Conservation (phyloP, 768 basidiomycete species). For the Collybia sordida region DNA sequence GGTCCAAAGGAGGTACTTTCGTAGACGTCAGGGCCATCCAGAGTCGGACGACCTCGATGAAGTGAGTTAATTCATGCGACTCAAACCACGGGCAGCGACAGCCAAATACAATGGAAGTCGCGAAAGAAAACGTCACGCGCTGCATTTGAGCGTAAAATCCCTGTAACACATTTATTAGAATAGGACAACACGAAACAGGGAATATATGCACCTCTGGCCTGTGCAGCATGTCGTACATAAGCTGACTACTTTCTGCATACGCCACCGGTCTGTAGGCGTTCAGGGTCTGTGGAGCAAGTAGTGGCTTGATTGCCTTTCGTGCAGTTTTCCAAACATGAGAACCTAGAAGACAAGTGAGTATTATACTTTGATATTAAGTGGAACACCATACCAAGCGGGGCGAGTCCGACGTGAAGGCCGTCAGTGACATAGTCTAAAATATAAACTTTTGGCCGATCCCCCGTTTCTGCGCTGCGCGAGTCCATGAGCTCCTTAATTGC, state of each 20-base stretch:
- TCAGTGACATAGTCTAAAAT: background rate
- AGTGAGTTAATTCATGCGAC: background rate
- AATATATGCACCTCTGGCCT: background rate
- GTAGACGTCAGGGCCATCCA: background rate
- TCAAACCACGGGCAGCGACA: background rate
- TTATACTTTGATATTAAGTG: background rate
- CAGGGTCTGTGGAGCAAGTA: background rate
- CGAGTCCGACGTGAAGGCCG: background rate
- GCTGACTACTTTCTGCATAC: background rate
- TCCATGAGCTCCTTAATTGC: background rate
- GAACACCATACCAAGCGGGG: background rate
- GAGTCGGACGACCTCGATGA: background rate
- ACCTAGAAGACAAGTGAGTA: background rate
- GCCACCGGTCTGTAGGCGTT: background rate
- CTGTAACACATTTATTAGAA: too few species aligned
- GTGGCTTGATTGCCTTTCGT: background rate
- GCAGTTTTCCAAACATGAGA: background rate
- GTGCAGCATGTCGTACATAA: background rate
- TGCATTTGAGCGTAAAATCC: too few species aligned
- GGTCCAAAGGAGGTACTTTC: background rate
- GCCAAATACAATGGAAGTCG: too few species aligned
- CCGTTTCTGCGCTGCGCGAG: background rate
- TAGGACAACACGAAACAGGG: too few species aligned
- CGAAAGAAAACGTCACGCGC: too few species aligned
- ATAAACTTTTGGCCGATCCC: background rate